Evolutionary conservation across 805 yeast species (phyloP), one percentile per base, ranked within the genome.

Genomic region (Teunomyces pallodes): DNA sequence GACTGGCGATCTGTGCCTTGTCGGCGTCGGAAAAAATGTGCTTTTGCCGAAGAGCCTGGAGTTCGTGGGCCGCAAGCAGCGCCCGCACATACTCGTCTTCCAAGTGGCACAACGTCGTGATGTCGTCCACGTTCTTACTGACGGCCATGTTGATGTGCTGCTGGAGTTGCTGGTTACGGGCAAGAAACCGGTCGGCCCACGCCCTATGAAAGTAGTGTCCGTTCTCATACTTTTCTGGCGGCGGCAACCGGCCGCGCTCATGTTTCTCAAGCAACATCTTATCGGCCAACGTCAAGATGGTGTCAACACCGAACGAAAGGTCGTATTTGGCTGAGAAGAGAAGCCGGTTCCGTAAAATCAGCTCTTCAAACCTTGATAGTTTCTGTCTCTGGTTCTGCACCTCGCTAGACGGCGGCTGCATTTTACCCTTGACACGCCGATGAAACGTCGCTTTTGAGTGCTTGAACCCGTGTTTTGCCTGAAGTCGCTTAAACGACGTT

Each of bases 401-500:
- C 16, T 38, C 30, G 29, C 16, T 13, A 5, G 26, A 8, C 1
- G 41, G 14, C 1, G 41, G 27, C 12, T 26, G 29, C 9, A 12
- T 38, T 13, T 24, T 24, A 6, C 41, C 41, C 30, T 38, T 38
- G 16, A 38, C 13, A n/a, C 41, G 27, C 12, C 41, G 41, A 10
- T 38, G 41, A 13, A 38, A 38, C 41, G 41, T 38, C 9, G 41
- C 41, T 20, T 38, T 38, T 3, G 41, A 38, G 28, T 38, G 41
- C 9, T 38, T 38, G 30, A 38, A 38, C 3, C 41, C 30, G 28
- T 38, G 41, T 13, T 38, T 38, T 5, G 17, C n/a, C 16, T 38
- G 41, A 3, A 38, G 7, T n/a, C 27, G 30, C 27, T 38, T 38
- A 16, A 38, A 38, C 13, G 41, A 30, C 6, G 41, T 38, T 9